Percentiles rank a stretch among this genome's conserved stretches.
Evolutionary conservation across 2,329 filamentous ascomycete species (phyloP).

Genomic region (Penicillium sp.): DNA sequence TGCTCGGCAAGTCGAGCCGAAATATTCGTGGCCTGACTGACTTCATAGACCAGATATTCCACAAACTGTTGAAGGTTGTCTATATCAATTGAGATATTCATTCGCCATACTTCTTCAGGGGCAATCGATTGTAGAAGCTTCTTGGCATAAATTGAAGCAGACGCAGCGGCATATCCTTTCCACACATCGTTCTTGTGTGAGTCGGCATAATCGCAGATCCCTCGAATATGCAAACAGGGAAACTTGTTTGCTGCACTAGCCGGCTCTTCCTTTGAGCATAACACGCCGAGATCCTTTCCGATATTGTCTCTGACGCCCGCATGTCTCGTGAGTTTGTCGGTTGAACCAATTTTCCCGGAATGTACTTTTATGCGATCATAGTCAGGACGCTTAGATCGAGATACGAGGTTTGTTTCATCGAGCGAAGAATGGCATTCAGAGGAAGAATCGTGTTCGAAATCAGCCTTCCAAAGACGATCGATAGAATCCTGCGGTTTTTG

Average conservation of each 20-base stretch:
- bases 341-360: background rate
- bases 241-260: background rate
- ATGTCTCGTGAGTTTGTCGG: background rate
- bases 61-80: background rate
- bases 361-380: constrained; percentile 1
- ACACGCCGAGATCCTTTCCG: background rate
- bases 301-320: background rate
- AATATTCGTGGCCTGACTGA: background rate
- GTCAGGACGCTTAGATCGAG: background rate
- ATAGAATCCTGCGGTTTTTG: background rate
- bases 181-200: background rate
- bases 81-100: background rate
- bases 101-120: constrained; percentile 1
- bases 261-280: background rate
- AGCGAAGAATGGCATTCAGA: background rate
- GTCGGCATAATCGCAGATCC: background rate
- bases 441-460: background rate
- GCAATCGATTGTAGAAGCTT: background rate
- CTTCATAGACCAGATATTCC: background rate
- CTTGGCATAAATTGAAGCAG: background rate
- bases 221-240: background rate
- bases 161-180: background rate
- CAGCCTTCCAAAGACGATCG: background rate
- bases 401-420: background rate
- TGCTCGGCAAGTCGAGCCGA: background rate